Evolutionary conservation across 2,329 filamentous ascomycete genomes (phyloP).

Genomic region (Cadophora malorum): DNA sequence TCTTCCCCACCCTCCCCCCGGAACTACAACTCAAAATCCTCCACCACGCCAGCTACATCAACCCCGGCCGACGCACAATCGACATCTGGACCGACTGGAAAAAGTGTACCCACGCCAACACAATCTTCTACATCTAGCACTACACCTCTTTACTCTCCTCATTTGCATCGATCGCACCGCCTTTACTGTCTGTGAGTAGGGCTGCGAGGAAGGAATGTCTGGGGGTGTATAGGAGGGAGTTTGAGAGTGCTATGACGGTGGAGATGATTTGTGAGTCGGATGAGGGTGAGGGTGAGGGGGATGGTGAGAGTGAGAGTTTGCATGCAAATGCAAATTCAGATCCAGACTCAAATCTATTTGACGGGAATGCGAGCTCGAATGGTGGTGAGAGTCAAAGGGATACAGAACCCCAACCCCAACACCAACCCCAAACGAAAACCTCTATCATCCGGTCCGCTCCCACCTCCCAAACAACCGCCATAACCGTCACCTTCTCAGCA

Average conservation of each 20-base stretch:
- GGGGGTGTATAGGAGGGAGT: neutral
- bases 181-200: conserved; percentile 11
- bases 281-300: neutral
- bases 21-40: conserved; percentile 35
- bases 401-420: too few species aligned
- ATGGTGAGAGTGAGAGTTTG: too few species aligned
- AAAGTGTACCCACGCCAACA: conserved; percentile 14
- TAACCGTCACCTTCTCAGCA: neutral
- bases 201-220: conserved; percentile 18
- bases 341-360: too few species aligned
- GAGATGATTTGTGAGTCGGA: neutral
- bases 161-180: neutral
- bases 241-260: neutral
- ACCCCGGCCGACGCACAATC: conserved; percentile 21
- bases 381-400: too few species aligned
- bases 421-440: too few species aligned
- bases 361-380: too few species aligned
- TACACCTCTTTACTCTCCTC: conserved; percentile 21
- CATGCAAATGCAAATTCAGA: too few species aligned
- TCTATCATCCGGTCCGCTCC: too few species aligned
- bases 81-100: conserved; percentile 31
- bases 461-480: too few species aligned
- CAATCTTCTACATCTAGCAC: conserved; percentile 25
- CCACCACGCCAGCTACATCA: conserved; percentile 16
- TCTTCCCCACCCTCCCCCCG: conserved; percentile 29